Evolutionary conservation across 2,329 filamentous ascomycete genomes (phyloP).

Genomic region (Immersiporthe knoxdaviesiana): DNA sequence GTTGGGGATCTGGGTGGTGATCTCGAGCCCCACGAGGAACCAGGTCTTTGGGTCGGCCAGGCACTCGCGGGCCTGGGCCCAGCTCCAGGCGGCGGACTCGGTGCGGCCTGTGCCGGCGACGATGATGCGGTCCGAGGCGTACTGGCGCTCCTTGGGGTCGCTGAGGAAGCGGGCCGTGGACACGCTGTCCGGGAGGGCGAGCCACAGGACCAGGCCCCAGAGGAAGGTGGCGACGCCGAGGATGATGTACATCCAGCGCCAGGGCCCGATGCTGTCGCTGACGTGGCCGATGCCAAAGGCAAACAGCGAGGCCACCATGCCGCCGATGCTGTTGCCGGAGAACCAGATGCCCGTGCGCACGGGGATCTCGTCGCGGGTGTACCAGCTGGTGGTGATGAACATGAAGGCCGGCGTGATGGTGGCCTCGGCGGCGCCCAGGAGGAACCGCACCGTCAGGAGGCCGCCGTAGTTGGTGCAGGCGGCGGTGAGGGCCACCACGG

Average conservation of each 20-base stretch:
- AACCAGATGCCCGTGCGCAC: constrained; percentile 60
- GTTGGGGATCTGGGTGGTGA: constrained; percentile 63
- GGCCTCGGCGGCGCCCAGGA: constrained; percentile 59
- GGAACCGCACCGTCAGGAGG: constrained; percentile 54
- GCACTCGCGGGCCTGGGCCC: constrained; percentile 57
- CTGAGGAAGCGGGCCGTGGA: constrained; percentile 60
- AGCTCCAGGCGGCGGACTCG: constrained; percentile 51
- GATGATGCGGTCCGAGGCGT: constrained; percentile 51
- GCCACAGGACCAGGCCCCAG: constrained; percentile 52
- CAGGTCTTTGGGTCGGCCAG: constrained; percentile 62
- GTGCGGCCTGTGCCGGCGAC: constrained; percentile 56
- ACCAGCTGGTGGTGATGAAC: constrained; percentile 60
- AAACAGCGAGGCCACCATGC: constrained; percentile 52
- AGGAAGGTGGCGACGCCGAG: constrained; percentile 55
- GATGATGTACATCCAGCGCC: constrained; percentile 63
- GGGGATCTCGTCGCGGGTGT: constrained; percentile 60
- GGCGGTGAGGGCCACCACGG: constrained; percentile 48
- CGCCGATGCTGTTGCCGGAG: constrained; percentile 53
- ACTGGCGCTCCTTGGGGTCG: constrained; percentile 52
- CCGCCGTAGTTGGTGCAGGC: constrained; percentile 53
- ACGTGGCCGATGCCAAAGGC: constrained; percentile 62
- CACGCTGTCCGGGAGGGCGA: constrained; percentile 56
- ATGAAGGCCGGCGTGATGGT: constrained; percentile 59
- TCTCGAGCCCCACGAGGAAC: constrained; percentile 57
- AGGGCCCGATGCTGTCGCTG: constrained; percentile 47